Evolutionary conservation across 495 filamentous ascomycete genomes (phyloP).

Genomic region (Entonaema liquescens): DNA sequence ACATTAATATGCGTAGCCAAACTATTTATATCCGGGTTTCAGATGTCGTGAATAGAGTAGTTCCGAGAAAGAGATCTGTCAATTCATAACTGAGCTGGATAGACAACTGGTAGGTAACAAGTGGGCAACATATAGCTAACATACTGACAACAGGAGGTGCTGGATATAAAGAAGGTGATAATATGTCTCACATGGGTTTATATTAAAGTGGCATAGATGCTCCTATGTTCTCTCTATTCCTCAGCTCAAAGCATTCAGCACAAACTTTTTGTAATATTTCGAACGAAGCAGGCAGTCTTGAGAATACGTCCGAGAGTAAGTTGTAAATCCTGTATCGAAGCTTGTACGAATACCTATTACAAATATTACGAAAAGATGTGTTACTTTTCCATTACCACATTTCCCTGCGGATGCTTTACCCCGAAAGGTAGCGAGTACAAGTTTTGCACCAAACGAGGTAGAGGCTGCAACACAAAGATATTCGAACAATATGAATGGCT

Average conservation of each 20-base stretch:
- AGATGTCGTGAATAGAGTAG: background rate
- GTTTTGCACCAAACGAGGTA: conserved; percentile 8
- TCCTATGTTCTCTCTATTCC: background rate
- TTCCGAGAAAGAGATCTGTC: too few species aligned
- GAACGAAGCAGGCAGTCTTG: background rate
- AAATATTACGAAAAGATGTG: conserved; percentile 6
- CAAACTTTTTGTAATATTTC: background rate
- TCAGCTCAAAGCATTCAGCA: background rate
- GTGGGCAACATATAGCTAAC: too few species aligned
- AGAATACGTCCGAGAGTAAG: background rate
- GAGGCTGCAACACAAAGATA: background rate
- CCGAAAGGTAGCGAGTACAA: conserved; percentile 22
- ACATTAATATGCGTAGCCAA: background rate
- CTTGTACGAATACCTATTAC: background rate
- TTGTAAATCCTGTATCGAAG: background rate
- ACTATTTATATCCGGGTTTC: background rate
- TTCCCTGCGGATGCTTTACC: conserved; percentile 16
- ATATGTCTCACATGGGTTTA: background rate
- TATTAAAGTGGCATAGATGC: background rate
- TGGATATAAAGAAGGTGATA: background rate
- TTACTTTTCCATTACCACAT: background rate
- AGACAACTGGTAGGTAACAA: background rate
- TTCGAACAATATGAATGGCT: conserved; percentile 14
- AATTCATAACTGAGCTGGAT: background rate
- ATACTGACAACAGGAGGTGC: background rate